Conservation (phyloP, 805 yeast genomes). For the Isabelozyma gotoi region DNA sequence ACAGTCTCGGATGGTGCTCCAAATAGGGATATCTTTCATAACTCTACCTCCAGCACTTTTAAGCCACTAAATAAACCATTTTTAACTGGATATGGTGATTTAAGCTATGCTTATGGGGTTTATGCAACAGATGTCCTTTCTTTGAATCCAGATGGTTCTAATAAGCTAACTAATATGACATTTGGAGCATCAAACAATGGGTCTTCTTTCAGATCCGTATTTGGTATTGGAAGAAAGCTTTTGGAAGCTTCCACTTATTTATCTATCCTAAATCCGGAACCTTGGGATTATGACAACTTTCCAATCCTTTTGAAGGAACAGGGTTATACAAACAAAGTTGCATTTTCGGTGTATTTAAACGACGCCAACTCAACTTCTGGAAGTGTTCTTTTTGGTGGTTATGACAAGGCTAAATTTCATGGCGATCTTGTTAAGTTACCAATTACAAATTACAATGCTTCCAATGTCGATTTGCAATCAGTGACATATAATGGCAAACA, state of each 20-base stretch:
- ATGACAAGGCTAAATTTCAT: constrained; percentile 24
- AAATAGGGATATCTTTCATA: constrained; percentile 20
- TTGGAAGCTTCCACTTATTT: neutral
- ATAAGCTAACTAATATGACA: neutral
- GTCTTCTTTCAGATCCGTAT: neutral
- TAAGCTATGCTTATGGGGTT: constrained; percentile 37
- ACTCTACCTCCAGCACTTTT: constrained; percentile 30
- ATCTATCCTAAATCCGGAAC: too few relatives aligned
- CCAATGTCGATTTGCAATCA: too few relatives aligned
- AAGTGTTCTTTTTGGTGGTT: constrained; percentile 25
- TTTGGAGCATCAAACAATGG: neutral
- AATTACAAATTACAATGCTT: too few relatives aligned
- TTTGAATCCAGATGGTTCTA: neutral
- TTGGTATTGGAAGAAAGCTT: neutral
- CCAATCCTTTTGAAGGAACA: constrained; percentile 31
- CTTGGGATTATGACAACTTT: constrained; percentile 32
- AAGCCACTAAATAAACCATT: constrained; percentile 1
- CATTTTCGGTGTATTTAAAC: constrained; percentile 38
- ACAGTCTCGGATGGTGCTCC: neutral
- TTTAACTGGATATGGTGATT: constrained; percentile 40
- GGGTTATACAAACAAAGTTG: constrained; percentile 33
- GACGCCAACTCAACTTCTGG: constrained; percentile 18
- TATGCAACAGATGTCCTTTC: constrained; percentile 41
- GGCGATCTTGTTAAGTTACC: too few relatives aligned
- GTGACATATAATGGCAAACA: too few relatives aligned